phyloP scores from a whole-genome alignment of 1,284 basidiomycete species.

The Malassezia yamatoensis region DNA sequence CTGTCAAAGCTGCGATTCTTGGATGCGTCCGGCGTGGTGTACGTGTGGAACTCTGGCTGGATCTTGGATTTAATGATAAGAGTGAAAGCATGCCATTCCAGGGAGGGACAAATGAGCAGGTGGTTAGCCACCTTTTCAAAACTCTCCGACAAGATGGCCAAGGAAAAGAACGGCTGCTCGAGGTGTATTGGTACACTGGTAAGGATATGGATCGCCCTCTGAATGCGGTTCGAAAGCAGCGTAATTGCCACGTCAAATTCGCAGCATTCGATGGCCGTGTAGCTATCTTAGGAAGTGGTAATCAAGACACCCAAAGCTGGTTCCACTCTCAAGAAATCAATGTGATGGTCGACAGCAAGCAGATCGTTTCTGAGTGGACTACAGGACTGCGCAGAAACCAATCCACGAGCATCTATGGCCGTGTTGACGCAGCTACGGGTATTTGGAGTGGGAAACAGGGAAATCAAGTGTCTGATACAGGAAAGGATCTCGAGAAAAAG shows the following conservation, averaged over 20 bases:
- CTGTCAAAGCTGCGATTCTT: conserved; percentile 59
- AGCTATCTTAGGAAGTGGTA: conserved; percentile 62
- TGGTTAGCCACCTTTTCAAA: conserved; percentile 59
- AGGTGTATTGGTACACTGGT: conserved; percentile 59
- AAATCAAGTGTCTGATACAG: conserved; percentile 30
- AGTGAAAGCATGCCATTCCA: conserved; percentile 66
- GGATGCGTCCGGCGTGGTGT: conserved; percentile 60
- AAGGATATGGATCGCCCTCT: conserved; percentile 65
- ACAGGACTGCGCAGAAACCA: conserved; percentile 60
- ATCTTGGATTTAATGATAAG: conserved; percentile 50
- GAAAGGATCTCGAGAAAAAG: conserved; percentile 3
- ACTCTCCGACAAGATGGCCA: conserved; percentile 34
- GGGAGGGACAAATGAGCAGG: conserved; percentile 69
- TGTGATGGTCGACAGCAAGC: conserved; percentile 60
- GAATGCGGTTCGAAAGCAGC: conserved; percentile 62
- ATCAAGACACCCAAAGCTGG: conserved; percentile 59
- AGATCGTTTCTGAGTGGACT: conserved; percentile 60
- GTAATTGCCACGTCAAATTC: conserved; percentile 62
- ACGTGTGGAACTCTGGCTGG: conserved; percentile 52
- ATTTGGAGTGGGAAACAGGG: conserved; percentile 58
- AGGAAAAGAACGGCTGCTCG: conserved; percentile 53
- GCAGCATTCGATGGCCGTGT: conserved; percentile 63
- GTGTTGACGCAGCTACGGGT: conserved; percentile 58
- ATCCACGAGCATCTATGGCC: conserved; percentile 60
- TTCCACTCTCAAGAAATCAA: conserved; percentile 71